These are phyloP conservation scores for Phaeotremella skinneri DNA, from an alignment of 768 basidiomycete species.

Conservation along the genomic window DNA sequence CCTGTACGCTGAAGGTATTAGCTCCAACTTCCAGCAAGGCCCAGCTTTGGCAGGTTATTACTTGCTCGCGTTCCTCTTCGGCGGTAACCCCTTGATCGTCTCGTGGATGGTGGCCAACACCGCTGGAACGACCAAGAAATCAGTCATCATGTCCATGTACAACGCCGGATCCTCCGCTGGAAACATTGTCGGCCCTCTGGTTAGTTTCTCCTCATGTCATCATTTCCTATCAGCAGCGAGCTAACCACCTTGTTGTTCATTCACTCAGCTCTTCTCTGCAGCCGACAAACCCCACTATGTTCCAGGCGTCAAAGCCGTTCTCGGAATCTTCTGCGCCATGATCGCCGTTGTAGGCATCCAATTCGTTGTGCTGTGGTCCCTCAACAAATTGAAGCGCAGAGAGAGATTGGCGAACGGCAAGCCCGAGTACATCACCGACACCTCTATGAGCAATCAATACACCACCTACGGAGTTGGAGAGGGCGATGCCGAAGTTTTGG, in stretches of 20 bases:
- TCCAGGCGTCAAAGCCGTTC: constrained; percentile 37
- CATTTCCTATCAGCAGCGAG: neutral
- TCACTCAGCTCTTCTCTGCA: constrained; percentile 37
- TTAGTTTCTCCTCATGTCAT: neutral
- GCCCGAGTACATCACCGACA: constrained; percentile 43
- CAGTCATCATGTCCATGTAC: constrained; percentile 31
- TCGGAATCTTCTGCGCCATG: constrained; percentile 40
- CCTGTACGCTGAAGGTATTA: constrained; percentile 34
- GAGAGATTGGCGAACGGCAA: constrained; percentile 46
- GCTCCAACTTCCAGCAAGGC: constrained; percentile 18
- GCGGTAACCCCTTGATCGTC: constrained; percentile 49
- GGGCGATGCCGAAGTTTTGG: constrained; percentile 5
- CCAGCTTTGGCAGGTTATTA: constrained; percentile 49
- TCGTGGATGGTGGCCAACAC: constrained; percentile 50
- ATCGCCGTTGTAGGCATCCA: constrained; percentile 30
- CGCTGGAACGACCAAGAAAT: constrained; percentile 45
- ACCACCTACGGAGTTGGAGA: constrained; percentile 26
- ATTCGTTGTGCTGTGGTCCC: constrained; percentile 28
- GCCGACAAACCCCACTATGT: constrained; percentile 39
- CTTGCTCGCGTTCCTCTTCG: constrained; percentile 47
- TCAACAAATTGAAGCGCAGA: constrained; percentile 42
- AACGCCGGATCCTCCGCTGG: constrained; percentile 38
- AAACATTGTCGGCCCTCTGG: constrained; percentile 48
- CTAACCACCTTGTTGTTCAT: constrained; percentile 9
- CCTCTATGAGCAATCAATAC: constrained; percentile 35